These are phyloP conservation scores for Candida silvatica DNA, from an alignment of 805 yeast genomes.

Conservation along the genomic window DNA sequence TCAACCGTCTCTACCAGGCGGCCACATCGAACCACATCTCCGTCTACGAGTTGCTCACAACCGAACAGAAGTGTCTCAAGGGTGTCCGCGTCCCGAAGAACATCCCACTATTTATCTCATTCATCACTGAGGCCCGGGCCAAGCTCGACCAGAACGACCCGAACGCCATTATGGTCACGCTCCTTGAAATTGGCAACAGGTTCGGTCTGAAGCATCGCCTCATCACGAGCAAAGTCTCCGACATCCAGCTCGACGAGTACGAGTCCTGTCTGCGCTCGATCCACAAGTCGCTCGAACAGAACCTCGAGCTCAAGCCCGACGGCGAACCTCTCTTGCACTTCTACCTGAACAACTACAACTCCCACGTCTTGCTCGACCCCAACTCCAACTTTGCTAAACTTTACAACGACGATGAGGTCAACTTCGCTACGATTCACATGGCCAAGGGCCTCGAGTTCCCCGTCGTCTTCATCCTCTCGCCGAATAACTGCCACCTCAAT, in stretches of 20 bases:
- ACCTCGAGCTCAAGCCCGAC: slow-evolving; percentile 14
- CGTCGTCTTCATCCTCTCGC: slow-evolving; percentile 42
- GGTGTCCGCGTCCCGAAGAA: slow-evolving; percentile 5
- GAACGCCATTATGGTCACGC: slow-evolving; percentile 23
- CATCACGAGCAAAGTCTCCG: slow-evolving; percentile 3
- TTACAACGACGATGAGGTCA: slow-evolving; percentile 28
- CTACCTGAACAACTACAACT: slow-evolving; percentile 30
- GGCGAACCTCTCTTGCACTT: slow-evolving; percentile 26
- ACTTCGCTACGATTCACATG: slow-evolving; percentile 61
- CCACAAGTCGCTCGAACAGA: slow-evolving; percentile 22
- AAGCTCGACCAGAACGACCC: slow-evolving; percentile 27
- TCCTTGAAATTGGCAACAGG: slow-evolving; percentile 24
- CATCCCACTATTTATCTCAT: slow-evolving; percentile 7
- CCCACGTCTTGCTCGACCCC: slow-evolving; percentile 8
- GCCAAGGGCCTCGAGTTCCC: slow-evolving; percentile 74
- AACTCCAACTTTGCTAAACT: slow-evolving; percentile 15
- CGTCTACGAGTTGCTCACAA: slow-evolving; percentile 14
- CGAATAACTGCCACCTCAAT: slow-evolving; percentile 13
- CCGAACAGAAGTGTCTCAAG: slow-evolving; percentile 5
- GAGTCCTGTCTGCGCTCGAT: slow-evolving; percentile 27
- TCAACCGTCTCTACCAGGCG: slow-evolving; percentile 11
- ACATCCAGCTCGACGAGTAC: slow-evolving; percentile 13
- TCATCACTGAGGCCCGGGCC: slow-evolving; percentile 12
- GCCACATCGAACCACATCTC: slow-evolving; percentile 15
- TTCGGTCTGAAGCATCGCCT: slow-evolving; percentile 29